These are phyloP conservation scores for Aspergillus fischeri DNA, from an alignment of 2,329 filamentous ascomycete species.

Conservation along the genomic window DNA sequence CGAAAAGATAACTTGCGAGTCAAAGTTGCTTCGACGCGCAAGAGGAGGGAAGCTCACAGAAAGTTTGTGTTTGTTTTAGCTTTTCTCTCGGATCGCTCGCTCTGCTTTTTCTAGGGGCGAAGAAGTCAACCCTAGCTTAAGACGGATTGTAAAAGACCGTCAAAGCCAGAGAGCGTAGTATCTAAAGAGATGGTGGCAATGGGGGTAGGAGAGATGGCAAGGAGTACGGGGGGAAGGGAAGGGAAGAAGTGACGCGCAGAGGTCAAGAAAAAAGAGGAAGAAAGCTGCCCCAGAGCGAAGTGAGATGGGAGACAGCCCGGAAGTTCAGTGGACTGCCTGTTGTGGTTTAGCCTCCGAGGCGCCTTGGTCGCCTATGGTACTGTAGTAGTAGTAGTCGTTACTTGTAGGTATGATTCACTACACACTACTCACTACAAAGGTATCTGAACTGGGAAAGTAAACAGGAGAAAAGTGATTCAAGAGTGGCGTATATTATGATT, in stretches of 20 bases:
- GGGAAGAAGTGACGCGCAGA: constrained; percentile 12
- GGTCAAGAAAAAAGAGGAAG: constrained; percentile 17
- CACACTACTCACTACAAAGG: background rate
- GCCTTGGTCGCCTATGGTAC: no score
- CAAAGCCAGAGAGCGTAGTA: constrained; percentile 8
- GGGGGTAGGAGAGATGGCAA: constrained; percentile 3
- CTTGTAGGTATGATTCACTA: background rate
- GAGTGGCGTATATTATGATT: background rate
- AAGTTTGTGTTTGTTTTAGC: background rate
- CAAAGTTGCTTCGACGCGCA: background rate
- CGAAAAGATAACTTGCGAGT: background rate
- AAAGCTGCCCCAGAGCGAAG: constrained; percentile 19
- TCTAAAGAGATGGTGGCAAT: background rate
- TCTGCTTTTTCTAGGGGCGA: background rate
- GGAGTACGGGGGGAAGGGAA: constrained; percentile 8
- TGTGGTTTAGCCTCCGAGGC: background rate
- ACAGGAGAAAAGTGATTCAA: background rate
- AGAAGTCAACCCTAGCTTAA: background rate
- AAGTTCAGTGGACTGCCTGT: background rate
- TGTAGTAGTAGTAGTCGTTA: no score
- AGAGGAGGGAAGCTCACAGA: background rate
- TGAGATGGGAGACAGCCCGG: background rate
- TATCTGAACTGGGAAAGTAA: background rate
- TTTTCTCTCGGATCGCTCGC: background rate
- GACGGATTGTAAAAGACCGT: constrained; percentile 1